These are phyloP conservation scores for Neofusicoccum ribis DNA, from an alignment of 2,329 filamentous ascomycete genomes.

Conservation along the genomic window DNA sequence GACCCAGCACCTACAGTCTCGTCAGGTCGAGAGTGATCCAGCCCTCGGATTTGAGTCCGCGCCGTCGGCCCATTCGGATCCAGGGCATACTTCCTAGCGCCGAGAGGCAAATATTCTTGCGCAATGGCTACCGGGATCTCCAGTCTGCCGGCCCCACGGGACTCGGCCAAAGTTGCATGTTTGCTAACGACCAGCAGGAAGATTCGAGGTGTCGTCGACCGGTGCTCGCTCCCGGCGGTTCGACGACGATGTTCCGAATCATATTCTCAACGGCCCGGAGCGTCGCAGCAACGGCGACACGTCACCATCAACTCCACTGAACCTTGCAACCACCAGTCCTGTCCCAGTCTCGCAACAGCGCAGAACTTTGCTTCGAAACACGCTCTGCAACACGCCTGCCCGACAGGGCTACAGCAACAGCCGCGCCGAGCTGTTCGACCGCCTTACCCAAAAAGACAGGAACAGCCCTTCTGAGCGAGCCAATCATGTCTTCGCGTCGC, in stretches of 20 bases:
- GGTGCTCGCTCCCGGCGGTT: neutral
- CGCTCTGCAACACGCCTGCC: neutral
- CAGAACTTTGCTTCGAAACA: conserved; percentile 12
- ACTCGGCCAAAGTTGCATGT: neutral
- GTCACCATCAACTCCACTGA: conserved; percentile 3
- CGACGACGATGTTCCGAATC: neutral
- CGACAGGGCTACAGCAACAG: neutral
- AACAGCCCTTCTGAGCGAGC: neutral
- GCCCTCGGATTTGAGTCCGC: neutral
- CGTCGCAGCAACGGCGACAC: neutral
- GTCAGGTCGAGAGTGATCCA: neutral
- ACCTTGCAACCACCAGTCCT: conserved; percentile 2
- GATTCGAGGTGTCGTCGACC: neutral
- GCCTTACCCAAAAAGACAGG: neutral
- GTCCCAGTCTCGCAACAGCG: neutral
- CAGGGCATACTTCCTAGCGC: neutral
- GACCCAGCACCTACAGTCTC: neutral
- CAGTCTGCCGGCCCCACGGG: neutral
- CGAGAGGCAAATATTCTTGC: neutral
- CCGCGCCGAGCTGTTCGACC: neutral
- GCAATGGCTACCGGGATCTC: neutral
- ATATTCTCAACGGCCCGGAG: neutral
- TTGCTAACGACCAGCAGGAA: neutral
- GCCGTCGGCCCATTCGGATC: neutral
- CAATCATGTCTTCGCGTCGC: neutral